Percentiles rank a stretch among this genome's conserved stretches.
phyloP scores from a whole-genome alignment of 2,329 filamentous ascomycete species.

The Phoma sp. region DNA sequence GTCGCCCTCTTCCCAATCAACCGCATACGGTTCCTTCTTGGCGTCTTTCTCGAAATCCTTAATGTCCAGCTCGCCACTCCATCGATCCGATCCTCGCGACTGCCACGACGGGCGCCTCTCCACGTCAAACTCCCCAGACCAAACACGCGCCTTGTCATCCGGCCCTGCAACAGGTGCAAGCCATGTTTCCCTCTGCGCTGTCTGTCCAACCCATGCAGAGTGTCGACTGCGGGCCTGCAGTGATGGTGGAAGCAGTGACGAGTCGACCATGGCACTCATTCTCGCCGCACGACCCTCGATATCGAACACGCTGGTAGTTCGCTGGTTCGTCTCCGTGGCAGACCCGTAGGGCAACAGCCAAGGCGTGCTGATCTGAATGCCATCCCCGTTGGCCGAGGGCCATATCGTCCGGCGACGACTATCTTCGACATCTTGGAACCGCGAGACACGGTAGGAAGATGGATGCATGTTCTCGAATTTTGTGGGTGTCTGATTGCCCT shows the following conservation, averaged over 20 bases:
- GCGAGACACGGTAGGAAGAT: slow-evolving; percentile 1
- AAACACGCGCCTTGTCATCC: slow-evolving; percentile 13
- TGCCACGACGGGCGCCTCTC: slow-evolving; percentile 25
- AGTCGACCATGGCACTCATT: slow-evolving; percentile 26
- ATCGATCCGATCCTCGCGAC: slow-evolving; percentile 10
- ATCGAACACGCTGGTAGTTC: slow-evolving; percentile 25
- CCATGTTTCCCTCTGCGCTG: slow-evolving; percentile 23
- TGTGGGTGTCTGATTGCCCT: not conserved
- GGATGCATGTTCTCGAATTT: slow-evolving; percentile 3
- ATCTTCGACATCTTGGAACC: slow-evolving; percentile 1
- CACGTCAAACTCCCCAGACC: slow-evolving; percentile 27
- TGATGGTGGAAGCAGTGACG: slow-evolving; percentile 22
- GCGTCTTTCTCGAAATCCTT: not conserved
- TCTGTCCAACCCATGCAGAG: slow-evolving; percentile 20
- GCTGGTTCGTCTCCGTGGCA: slow-evolving; percentile 12
- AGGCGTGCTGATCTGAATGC: slow-evolving; percentile 11
- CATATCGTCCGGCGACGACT: slow-evolving; percentile 7
- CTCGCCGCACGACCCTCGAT: slow-evolving; percentile 25
- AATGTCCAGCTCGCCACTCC: not conserved
- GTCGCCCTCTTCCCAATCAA: slow-evolving; percentile 60
- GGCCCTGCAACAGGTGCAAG: slow-evolving; percentile 11
- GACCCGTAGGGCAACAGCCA: slow-evolving; percentile 6
- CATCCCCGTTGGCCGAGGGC: slow-evolving; percentile 4
- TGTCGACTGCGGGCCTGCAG: slow-evolving; percentile 11
- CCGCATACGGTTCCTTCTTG: slow-evolving; percentile 5